These are phyloP conservation scores for Epichloe coenophiala DNA, from an alignment of 2,329 filamentous ascomycete species.

Conservation along the genomic window DNA sequence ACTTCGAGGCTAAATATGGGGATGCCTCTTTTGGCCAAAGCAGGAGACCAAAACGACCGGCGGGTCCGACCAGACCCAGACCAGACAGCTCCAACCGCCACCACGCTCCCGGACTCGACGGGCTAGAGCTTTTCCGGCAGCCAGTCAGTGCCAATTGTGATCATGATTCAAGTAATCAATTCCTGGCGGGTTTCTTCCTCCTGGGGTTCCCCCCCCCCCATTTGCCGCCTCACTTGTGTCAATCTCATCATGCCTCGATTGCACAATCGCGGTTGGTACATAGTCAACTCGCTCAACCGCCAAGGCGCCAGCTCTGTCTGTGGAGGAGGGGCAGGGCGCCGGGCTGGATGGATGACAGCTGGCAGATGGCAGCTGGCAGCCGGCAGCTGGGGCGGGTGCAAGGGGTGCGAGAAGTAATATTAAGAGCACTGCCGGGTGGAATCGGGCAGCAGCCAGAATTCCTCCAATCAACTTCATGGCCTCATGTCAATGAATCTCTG, in stretches of 20 bases:
- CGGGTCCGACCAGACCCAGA: constrained; percentile 4
- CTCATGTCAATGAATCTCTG: too few relatives aligned
- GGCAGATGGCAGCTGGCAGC: too few relatives aligned
- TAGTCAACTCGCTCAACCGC: neutral
- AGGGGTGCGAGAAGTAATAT: too few relatives aligned
- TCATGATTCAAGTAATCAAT: constrained; percentile 1
- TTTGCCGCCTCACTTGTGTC: neutral
- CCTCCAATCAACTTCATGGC: too few relatives aligned
- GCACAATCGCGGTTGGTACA: neutral
- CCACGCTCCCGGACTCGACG: neutral
- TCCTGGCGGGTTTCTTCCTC: neutral
- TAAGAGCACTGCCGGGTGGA: too few relatives aligned
- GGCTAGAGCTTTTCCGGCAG: constrained; percentile 4
- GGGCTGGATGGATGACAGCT: too few relatives aligned
- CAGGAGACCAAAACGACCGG: neutral
- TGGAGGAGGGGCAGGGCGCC: too few relatives aligned
- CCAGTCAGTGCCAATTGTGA: neutral
- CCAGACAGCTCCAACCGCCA: constrained; percentile 2
- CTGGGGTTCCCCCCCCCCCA: too few relatives aligned
- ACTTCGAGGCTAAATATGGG: neutral
- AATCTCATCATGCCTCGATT: neutral
- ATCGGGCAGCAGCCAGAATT: too few relatives aligned
- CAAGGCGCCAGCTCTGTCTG: too few relatives aligned
- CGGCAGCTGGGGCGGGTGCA: too few relatives aligned
- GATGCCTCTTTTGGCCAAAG: constrained; percentile 3